Base-by-base conservation (phyloP, 805 yeast species). In the Saccharomycopsis guyanensis region DNA sequence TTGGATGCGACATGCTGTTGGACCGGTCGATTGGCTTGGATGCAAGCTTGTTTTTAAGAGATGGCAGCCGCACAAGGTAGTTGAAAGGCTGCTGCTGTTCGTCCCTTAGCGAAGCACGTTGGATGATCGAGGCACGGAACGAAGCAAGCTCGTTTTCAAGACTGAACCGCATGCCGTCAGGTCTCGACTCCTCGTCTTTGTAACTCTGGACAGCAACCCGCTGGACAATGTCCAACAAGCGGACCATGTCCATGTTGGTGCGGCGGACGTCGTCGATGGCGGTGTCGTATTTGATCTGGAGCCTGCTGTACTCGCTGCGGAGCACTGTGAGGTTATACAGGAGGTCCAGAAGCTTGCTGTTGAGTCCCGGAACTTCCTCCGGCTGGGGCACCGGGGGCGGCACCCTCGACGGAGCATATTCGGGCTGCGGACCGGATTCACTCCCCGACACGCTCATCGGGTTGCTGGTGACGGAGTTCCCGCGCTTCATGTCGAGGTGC, bases 231-330 rank as follows among this genome's bases (percentile, higher is more conserved):
- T 78, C 84, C 8, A 79, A 54, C 6, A 79, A 49, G 33, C 68
- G 68, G 2, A 78, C 71, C 61, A 76, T 65, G 53, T 80, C 86
- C 45, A 68, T 55, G 54, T 76, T 77, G 15, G 73, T 67, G 45
- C 67, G 66, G 32, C 71, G 69, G 47, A 75, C 55, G 41, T 76
- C 78, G 3, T 71, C 74, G 27, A 63, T 58, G 4, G 78, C 66
- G 8, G 66, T 54, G 24, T 77, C 82, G 55, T 73, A 72, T 43
- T 71, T 65, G 13, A 68, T 55, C 38, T 67, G 69, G 38, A 77
- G 56, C 33, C 63, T 59, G 10, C 66, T 64, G 55, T 72, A 67
- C 38, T 71, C 75, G 46, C 64, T 66, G 51, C 66, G 64, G 48
- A 75, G 13, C 19, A 7, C 15, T n/a, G 5, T 16, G 23, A 45